Evolutionary conservation across 495 filamentous ascomycete genomes (phyloP), one percentile per base, ranked within the genome.

Genomic region (Penicillium fimorum): DNA sequence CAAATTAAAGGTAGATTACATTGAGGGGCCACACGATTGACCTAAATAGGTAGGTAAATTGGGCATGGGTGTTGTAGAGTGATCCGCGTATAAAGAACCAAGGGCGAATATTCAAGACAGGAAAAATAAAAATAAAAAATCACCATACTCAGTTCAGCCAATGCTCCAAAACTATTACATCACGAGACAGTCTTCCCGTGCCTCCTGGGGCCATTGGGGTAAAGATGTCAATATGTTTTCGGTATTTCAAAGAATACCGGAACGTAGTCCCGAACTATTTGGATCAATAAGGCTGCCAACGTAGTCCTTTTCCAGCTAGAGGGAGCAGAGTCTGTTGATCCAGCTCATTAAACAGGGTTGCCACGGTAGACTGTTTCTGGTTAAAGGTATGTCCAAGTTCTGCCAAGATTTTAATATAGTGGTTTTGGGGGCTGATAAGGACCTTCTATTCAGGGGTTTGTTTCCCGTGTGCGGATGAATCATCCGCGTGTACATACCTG

Each of bases 241-340:
- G n/a, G 29, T 30, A 47, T 29, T 10, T 30, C 9, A 24, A n/a
- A 20, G 25, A 22, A 53, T 32, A 53, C 15, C 37, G 38, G 11
- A 1, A 32, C 25, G 4, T 9, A 22, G 13, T 33, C 7, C 29
- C 38, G 40, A 45, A 37, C 18, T 2, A 46, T 35, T 45, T 45
- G 30, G 41, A 46, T 44, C 51, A 53, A 35, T 44, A 45, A 53
- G 51, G 41, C 29, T 10, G 11, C 22, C 6, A 27, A 37, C 35
- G 49, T 51, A 51, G 49, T 51, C 49, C 37, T 4, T 12, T 51
- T 51, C 15, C 0, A 51, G 49, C 49, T 51, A 51, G 49, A 41
- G n/a, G 10, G 24, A 5, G 15, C 15, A 25, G n/a, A 51, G 22
- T 15, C 49, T 51, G 35, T 58, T 52, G 33, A 57, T 57, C 37